Conservation (phyloP, 1,284 basidiomycete genomes). For the Phellopilus nigrolimitatus region DNA sequence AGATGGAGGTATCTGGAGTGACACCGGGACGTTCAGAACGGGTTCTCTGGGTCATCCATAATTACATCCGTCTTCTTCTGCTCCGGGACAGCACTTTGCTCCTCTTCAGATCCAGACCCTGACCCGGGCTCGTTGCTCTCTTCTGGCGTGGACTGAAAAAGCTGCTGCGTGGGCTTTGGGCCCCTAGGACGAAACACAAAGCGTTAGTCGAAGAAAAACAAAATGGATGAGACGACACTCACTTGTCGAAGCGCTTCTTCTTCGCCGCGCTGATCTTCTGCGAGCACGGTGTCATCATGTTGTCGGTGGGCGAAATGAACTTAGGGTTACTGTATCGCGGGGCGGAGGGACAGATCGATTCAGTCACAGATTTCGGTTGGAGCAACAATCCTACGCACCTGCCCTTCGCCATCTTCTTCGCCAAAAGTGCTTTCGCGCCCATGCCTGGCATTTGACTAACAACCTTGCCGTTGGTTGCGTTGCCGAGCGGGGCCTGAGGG, state of each 20-base stretch:
- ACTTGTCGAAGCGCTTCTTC: conserved; percentile 92
- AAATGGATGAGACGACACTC: conserved; percentile 29
- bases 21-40: conserved; percentile 24
- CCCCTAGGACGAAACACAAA: conserved; percentile 35
- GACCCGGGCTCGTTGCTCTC: conserved; percentile 35
- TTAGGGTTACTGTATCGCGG: conserved; percentile 60
- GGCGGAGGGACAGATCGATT: not conserved
- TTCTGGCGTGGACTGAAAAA: conserved; percentile 41
- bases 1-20: conserved; percentile 4
- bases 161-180: conserved; percentile 54
- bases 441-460: conserved; percentile 61
- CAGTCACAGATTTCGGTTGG: conserved; percentile 10
- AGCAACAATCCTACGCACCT: conserved; percentile 46
- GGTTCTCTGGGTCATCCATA: conserved; percentile 51
- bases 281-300: conserved; percentile 86
- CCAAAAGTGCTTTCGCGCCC: conserved; percentile 82
- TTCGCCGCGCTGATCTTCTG: conserved; percentile 85
- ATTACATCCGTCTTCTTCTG: conserved; percentile 22
- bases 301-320: conserved; percentile 88
- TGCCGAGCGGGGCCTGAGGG: conserved; percentile 76
- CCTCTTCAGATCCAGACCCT: conserved; percentile 24
- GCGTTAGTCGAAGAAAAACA: conserved; percentile 2
- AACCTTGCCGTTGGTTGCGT: conserved; percentile 42
- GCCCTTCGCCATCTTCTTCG: conserved; percentile 82
- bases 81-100: conserved; percentile 7